Evolutionary conservation across 1,139 yeast genomes (phyloP).

Genomic region (Yamadazyma dushanensis): DNA sequence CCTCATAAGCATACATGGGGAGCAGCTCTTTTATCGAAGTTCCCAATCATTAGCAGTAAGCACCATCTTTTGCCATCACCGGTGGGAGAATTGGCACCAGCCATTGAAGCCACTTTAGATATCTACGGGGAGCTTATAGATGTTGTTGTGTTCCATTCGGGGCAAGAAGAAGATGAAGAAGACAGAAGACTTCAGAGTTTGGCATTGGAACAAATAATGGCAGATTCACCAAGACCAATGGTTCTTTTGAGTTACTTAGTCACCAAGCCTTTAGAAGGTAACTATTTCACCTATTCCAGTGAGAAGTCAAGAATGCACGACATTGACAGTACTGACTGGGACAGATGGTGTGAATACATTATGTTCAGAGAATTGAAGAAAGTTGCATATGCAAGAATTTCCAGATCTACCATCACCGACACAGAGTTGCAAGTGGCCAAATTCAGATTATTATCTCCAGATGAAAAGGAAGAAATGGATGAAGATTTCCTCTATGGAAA

Average conservation of each 20-base stretch:
- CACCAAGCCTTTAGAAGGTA: conserved; percentile 81
- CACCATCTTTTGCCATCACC: conserved; percentile 94
- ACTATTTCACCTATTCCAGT: conserved; percentile 88
- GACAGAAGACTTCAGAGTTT: conserved; percentile 87
- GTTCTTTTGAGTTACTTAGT: conserved; percentile 86
- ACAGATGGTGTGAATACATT: conserved; percentile 98
- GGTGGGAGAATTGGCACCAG: conserved; percentile 97
- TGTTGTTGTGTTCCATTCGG: conserved; percentile 95
- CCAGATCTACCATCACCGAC: conserved; percentile 92
- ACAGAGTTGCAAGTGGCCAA: conserved; percentile 96
- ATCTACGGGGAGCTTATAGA: conserved; percentile 86
- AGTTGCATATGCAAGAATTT: conserved; percentile 90
- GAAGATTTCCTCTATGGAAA: conserved; percentile 54
- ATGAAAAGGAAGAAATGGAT: conserved; percentile 36
- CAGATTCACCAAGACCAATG: conserved; percentile 70
- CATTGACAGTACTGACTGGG: conserved; percentile 92
- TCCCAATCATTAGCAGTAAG: conserved; percentile 86
- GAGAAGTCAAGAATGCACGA: conserved; percentile 85
- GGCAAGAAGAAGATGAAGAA: conserved; percentile 96
- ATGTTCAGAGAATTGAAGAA: conserved; percentile 83
- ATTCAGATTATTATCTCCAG: conserved; percentile 62
- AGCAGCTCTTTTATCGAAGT: conserved; percentile 84
- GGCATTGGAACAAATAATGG: conserved; percentile 79
- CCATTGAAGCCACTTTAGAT: conserved; percentile 92
- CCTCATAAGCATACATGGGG: conserved; percentile 99